Evolutionary conservation across 2,329 filamentous ascomycete species (phyloP).

Genomic region (Berkeleyomyces basicola): DNA sequence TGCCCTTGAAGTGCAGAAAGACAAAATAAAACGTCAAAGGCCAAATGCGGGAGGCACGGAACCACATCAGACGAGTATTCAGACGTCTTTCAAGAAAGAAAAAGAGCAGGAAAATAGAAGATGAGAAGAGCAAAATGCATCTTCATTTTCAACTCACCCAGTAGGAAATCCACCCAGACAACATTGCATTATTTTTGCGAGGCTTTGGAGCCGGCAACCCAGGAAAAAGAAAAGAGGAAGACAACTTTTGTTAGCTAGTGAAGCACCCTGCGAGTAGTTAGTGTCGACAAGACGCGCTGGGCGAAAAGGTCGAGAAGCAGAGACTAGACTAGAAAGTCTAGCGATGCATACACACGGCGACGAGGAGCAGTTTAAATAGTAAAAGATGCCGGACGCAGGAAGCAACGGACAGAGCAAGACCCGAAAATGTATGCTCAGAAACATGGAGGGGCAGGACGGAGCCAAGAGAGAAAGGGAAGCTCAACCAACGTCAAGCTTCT

Average conservation of each 20-base stretch:
- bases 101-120: background rate
- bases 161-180: conserved; percentile 12
- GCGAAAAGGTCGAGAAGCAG: too few species aligned
- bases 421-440: background rate
- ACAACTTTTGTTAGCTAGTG: background rate
- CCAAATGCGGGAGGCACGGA: background rate
- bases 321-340: too few species aligned
- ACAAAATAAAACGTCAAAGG: background rate
- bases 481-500: background rate
- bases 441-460: background rate
- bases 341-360: too few species aligned
- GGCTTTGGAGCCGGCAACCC: background rate
- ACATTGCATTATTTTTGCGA: conserved; percentile 2
- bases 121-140: background rate
- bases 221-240: background rate
- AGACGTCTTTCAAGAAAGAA: background rate
- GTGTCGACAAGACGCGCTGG: background rate
- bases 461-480: background rate
- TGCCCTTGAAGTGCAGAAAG: background rate
- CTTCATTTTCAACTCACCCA: conserved; percentile 7
- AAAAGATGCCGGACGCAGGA: background rate
- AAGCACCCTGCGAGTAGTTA: background rate
- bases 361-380: too few species aligned
- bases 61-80: background rate
- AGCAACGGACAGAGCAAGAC: background rate